Evolutionary conservation across 2,329 filamentous ascomycete species (phyloP).

Genomic region (Beauveria sp.): DNA sequence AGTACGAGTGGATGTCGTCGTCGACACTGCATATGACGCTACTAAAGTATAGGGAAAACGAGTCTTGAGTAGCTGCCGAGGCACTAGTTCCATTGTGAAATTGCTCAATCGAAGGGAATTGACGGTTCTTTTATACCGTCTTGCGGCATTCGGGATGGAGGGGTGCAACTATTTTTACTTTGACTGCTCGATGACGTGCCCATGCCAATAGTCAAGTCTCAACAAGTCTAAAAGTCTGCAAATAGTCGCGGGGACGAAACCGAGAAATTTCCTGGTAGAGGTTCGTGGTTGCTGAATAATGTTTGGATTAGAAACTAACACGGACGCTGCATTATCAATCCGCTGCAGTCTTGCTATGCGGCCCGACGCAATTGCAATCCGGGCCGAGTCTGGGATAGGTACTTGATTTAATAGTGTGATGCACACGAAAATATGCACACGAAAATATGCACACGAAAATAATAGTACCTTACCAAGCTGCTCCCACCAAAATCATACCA

Average conservation of each 20-base stretch:
- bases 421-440: no score
- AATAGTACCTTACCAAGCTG: no score
- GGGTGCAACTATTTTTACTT: not conserved
- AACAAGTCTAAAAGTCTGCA: not conserved
- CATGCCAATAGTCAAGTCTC: not conserved
- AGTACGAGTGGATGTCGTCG: not conserved
- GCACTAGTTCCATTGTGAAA: not conserved
- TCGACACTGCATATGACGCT: not conserved
- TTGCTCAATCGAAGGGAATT: not conserved
- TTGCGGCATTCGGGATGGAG: not conserved
- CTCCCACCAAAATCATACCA: no score
- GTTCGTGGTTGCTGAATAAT: slow-evolving; percentile 1
- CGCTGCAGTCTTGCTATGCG: not conserved
- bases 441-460: no score
- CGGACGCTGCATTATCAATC: not conserved
- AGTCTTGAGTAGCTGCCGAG: not conserved
- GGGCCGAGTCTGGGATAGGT: no score
- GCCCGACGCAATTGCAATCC: not conserved
- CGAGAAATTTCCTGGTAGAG: not conserved
- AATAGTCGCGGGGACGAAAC: not conserved
- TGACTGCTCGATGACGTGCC: not conserved
- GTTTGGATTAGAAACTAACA: not conserved
- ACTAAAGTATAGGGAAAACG: not conserved
- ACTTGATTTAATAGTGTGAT: no score
- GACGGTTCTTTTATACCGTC: not conserved